Conservation (phyloP, 345 rosid species). For the Melastoma malabathricum region DNA sequence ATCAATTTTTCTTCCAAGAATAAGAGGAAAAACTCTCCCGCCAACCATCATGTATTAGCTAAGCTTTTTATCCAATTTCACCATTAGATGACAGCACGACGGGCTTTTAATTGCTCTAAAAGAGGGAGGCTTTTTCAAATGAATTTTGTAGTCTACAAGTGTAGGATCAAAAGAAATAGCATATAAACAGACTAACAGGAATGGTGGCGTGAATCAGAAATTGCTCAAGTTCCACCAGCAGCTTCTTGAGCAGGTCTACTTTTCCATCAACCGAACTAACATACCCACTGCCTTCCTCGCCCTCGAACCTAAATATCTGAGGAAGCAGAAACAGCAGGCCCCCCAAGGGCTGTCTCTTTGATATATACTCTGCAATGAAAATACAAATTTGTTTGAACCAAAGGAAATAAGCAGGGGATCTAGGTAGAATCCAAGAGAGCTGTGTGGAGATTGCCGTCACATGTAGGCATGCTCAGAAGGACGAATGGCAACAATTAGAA, state of each 20-base stretch:
- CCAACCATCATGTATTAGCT: no score
- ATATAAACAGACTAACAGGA: constrained; percentile 52
- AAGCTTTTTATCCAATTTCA: no score
- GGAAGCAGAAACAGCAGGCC: constrained; percentile 87
- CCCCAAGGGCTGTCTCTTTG: constrained; percentile 57
- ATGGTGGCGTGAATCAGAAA: constrained; percentile 54
- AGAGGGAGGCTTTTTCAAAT: no score
- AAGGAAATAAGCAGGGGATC: background rate
- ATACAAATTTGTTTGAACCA: background rate
- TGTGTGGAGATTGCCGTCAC: no score
- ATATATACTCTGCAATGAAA: constrained; percentile 44
- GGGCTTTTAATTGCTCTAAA: no score
- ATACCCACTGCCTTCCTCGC: constrained; percentile 12
- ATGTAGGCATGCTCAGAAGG: no score
- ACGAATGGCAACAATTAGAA: no score
- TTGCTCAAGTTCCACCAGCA: constrained; percentile 53
- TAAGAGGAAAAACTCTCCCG: no score
- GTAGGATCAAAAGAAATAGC: background rate
- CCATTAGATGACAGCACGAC: no score
- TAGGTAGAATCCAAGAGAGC: no score
- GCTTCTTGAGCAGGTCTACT: constrained; percentile 23
- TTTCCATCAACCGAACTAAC: constrained; percentile 14
- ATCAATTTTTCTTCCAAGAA: no score
- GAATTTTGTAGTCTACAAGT: no score
- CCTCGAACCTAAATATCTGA: constrained; percentile 39